Evolutionary conservation across 2,329 filamentous ascomycete genomes (phyloP).

Genomic region (Ascochyta fabae): DNA sequence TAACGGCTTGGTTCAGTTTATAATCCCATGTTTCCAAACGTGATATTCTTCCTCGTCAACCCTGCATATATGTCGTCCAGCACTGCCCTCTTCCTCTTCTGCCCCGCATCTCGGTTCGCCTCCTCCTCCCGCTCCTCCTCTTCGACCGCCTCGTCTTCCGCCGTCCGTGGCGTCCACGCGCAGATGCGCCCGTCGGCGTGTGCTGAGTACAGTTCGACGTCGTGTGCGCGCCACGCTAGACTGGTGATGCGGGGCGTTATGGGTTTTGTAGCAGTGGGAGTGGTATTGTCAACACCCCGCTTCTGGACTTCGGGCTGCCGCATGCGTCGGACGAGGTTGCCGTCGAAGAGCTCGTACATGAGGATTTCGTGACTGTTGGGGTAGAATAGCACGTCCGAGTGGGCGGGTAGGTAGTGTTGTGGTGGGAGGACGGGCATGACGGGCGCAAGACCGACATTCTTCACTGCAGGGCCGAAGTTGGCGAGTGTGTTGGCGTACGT

Average conservation of each 20-base stretch:
- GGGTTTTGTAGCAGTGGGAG: conserved; percentile 6
- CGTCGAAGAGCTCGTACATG: conserved; percentile 79
- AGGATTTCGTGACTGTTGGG: conserved; percentile 79
- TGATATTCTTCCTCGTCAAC: conserved; percentile 74
- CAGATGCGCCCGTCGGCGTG: conserved; percentile 85
- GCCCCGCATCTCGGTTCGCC: conserved; percentile 42
- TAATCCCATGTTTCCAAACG: conserved; percentile 52
- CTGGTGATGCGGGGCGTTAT: conserved; percentile 64
- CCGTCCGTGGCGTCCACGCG: conserved; percentile 73
- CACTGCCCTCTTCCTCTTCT: conserved; percentile 74
- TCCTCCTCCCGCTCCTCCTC: conserved; percentile 51
- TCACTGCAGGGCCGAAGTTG: conserved; percentile 82
- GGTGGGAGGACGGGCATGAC: conserved; percentile 63
- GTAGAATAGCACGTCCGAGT: conserved; percentile 75
- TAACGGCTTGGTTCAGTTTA: too few relatives aligned
- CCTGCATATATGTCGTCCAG: conserved; percentile 81
- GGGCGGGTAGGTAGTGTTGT: conserved; percentile 60
- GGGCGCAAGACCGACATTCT: conserved; percentile 63
- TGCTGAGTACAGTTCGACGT: conserved; percentile 78
- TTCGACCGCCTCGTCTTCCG: conserved; percentile 53
- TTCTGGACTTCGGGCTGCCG: conserved; percentile 61
- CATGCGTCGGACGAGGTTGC: conserved; percentile 73
- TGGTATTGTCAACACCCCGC: conserved; percentile 14
- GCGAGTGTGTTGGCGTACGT: conserved; percentile 86
- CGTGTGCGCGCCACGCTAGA: conserved; percentile 75